Percentiles rank a stretch among this genome's conserved stretches.
Conservation (phyloP, 2,329 filamentous ascomycete species). For the Diplodia corticola region DNA sequence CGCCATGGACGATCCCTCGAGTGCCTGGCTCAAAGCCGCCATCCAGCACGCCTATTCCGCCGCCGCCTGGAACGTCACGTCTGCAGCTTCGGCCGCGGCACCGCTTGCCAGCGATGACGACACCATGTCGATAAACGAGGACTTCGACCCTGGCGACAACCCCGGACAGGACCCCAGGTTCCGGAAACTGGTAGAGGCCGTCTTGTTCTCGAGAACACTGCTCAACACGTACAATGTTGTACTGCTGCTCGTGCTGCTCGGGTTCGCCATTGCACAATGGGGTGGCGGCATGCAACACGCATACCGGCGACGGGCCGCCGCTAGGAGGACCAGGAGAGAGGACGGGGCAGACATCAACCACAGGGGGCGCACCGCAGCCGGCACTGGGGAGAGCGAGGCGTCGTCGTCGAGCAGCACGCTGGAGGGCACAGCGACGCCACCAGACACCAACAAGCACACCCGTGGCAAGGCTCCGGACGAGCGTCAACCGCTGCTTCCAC, state of each 20-base stretch:
- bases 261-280: conserved; percentile 43
- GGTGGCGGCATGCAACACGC: conserved; percentile 27
- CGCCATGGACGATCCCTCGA: conserved; percentile 9
- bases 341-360: neutral
- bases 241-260: conserved; percentile 38
- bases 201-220: conserved; percentile 42
- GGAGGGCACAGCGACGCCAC: conserved; percentile 38
- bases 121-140: conserved; percentile 15
- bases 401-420: conserved; percentile 44
- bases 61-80: neutral
- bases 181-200: conserved; percentile 38
- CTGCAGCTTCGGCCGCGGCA: neutral
- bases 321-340: neutral
- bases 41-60: neutral
- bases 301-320: conserved; percentile 9
- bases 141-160: conserved; percentile 23
- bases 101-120: conserved; percentile 4
- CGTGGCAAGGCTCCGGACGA: conserved; percentile 31
- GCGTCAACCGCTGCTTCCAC: conserved; percentile 36
- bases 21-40: conserved; percentile 7
- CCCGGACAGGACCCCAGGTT: conserved; percentile 40
- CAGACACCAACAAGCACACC: conserved; percentile 27
- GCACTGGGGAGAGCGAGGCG: conserved; percentile 23
- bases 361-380: neutral
- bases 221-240: conserved; percentile 44